Conservation (phyloP, 176 grass and related monocot genomes). For the Urochloa ruziziensis region DNA sequence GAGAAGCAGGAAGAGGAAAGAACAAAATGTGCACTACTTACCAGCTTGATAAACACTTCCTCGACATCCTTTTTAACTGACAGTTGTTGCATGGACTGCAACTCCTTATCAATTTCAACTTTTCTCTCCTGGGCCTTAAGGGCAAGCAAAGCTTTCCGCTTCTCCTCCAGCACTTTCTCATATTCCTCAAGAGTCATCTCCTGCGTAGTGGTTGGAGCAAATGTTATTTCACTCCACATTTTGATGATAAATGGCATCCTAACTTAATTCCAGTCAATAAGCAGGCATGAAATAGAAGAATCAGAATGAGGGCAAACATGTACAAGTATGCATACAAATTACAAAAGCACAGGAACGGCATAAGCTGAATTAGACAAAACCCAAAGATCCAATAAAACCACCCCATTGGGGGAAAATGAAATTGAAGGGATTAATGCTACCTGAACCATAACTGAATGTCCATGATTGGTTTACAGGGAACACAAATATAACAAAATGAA, state of each 20-base stretch:
- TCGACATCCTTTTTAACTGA: conserved; percentile 59
- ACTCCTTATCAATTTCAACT: conserved; percentile 77
- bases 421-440: not conserved
- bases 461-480: not conserved
- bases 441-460: not conserved
- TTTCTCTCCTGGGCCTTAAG: conserved; percentile 72
- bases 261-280: not conserved
- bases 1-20: not conserved
- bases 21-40: not conserved
- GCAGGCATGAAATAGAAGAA: not conserved
- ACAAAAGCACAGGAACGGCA: not conserved
- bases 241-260: not conserved
- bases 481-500: not conserved
- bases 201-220: conserved; percentile 8
- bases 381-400: not conserved
- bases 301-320: not conserved
- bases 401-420: not conserved
- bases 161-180: conserved; percentile 78
- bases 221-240: not conserved
- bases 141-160: conserved; percentile 55
- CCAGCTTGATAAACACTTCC: conserved; percentile 78
- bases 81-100: conserved; percentile 66
- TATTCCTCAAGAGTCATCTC: conserved; percentile 95
- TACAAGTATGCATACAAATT: not conserved
- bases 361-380: not conserved